Conservation (phyloP, 768 basidiomycete species). For the Phanerochaete sordida region DNA sequence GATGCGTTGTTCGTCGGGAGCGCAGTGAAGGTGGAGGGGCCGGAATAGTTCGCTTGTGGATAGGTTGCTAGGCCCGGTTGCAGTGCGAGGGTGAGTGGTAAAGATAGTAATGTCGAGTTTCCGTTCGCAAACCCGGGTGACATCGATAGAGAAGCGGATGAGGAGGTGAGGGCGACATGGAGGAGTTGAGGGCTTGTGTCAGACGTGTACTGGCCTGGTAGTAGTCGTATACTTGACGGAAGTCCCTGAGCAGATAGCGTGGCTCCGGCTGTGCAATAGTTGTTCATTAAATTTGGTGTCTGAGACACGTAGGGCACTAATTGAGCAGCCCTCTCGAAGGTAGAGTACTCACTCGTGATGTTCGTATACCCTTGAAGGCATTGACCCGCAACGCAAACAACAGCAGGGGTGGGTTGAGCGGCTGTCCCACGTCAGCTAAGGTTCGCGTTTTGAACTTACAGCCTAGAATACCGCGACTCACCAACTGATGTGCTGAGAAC, state of each 20-base stretch:
- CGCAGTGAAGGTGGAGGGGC: constrained; percentile 54
- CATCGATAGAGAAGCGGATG: constrained; percentile 54
- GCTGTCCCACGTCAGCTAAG: constrained; percentile 11
- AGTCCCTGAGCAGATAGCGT: constrained; percentile 54
- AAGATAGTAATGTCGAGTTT: constrained; percentile 42
- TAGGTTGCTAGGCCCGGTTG: constrained; percentile 69
- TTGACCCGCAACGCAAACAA: constrained; percentile 87
- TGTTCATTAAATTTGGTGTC: not conserved
- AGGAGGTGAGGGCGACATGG: constrained; percentile 61
- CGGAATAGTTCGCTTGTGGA: constrained; percentile 58
- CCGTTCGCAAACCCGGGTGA: constrained; percentile 64
- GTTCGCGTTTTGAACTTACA: not conserved
- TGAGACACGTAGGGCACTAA: too few relatives aligned
- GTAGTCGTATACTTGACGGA: constrained; percentile 54
- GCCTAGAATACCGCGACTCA: constrained; percentile 20
- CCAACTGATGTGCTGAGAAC: constrained; percentile 37
- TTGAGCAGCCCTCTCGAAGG: too few relatives aligned
- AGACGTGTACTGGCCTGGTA: constrained; percentile 75
- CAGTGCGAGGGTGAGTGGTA: constrained; percentile 68
- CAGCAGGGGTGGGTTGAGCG: constrained; percentile 54
- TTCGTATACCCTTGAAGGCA: constrained; percentile 80
- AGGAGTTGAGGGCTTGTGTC: constrained; percentile 71
- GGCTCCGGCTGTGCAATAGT: constrained; percentile 56
- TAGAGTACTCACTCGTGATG: constrained; percentile 62
- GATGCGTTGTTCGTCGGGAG: constrained; percentile 53